phyloP scores from a whole-genome alignment of 2,329 filamentous ascomycete genomes.

The Pseudogymnoascus sp. region DNA sequence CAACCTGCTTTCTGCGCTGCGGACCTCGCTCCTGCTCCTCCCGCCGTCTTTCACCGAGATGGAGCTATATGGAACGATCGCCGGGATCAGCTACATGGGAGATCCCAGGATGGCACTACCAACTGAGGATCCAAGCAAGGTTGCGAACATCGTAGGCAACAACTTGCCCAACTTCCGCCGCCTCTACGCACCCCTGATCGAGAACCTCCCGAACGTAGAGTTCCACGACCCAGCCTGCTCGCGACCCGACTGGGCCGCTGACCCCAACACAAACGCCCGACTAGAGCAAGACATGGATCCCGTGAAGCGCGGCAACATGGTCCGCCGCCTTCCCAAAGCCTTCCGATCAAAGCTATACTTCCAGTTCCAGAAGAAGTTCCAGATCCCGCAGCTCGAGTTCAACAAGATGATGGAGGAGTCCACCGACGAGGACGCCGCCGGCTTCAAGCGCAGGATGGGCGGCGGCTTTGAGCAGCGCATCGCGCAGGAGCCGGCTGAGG shows the following conservation, averaged over 20 bases:
- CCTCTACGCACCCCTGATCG: conserved; percentile 81
- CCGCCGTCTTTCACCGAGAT: conserved; percentile 78
- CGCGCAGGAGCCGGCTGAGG: conserved; percentile 56
- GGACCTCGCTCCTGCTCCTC: conserved; percentile 79
- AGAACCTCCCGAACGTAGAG: conserved; percentile 78
- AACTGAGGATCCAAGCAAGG: conserved; percentile 85
- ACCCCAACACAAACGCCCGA: conserved; percentile 54
- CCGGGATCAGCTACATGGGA: conserved; percentile 86
- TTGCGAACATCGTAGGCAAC: conserved; percentile 85
- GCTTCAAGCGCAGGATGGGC: conserved; percentile 66
- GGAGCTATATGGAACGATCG: conserved; percentile 83
- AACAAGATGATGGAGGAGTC: conserved; percentile 73
- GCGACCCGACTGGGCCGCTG: conserved; percentile 53
- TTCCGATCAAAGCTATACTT: conserved; percentile 92
- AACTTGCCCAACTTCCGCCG: conserved; percentile 88
- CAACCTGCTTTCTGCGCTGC: conserved; percentile 85
- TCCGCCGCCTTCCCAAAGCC: conserved; percentile 74
- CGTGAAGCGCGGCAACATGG: conserved; percentile 87
- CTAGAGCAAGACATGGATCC: conserved; percentile 91
- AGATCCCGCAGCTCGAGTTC: conserved; percentile 77
- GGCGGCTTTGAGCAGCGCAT: conserved; percentile 83
- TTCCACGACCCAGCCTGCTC: conserved; percentile 60
- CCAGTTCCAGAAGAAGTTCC: conserved; percentile 84
- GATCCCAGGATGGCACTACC: conserved; percentile 92
- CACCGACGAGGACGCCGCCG: conserved; percentile 56